Evolutionary conservation across 148 eudicot genomes (phyloP), one percentile per base, ranked within the genome.

Genomic region (Tetragonia tetragonoides): DNA sequence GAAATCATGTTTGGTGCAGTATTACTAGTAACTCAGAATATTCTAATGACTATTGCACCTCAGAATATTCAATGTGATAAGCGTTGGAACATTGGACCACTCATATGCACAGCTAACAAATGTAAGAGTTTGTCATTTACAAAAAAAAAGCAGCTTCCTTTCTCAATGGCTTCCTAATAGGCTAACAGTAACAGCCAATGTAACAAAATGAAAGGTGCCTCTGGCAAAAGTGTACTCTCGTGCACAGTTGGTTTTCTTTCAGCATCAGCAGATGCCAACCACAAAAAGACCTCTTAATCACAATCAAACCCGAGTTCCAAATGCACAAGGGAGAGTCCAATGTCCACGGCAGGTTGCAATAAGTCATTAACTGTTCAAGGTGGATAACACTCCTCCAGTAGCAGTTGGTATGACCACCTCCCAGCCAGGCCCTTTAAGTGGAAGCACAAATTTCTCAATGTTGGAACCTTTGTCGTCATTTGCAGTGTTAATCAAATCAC

Each of bases 371-470:
- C 92, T 90, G 86, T 81, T 90, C 3, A 96, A 85, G n/a, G 97
- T 89, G 47, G 94, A 91, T 59, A 96, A 88, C 83, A 95, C 86
- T 65, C 98, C 95, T 66, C 99, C 97, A 46, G 84, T 81, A 17
- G 93, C 82, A 59, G 87, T 86, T 2, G 98, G 98, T 21, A 93
- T 41, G 20, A 96, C 93, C 47, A 96, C 99, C 83, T 96, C 99
- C 99, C 99, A 96, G 10, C 99, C 99, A 37, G 99, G 98, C 18
- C 99, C 99, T 79, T 91, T 91, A 1, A 88, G 91, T 5, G 98
- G 99, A 72, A 88, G 77, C 54, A 46, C 84, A 66, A 74, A 67
- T 37, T 79, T 81, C 20, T 75, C 78, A 47, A 81, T 44, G 23
- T 77, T 75, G 0, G 78, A 38, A 20, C 83, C 84, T 34, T 70